Evolutionary conservation across 2,329 filamentous ascomycete genomes (phyloP).

Genomic region (Chaetomium strumarium): DNA sequence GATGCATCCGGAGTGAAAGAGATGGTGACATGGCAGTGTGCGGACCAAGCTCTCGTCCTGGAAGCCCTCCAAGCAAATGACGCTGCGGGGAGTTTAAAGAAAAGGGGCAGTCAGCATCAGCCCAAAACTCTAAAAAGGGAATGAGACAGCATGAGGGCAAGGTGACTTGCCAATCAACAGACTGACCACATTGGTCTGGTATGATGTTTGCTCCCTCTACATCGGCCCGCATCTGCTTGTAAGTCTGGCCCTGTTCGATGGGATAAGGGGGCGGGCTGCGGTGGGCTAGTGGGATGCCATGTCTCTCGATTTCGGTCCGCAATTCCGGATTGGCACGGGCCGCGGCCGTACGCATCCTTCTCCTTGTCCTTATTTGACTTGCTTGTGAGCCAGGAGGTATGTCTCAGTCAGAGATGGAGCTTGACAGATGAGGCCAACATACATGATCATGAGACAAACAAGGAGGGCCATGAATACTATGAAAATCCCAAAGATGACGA

Average conservation of each 20-base stretch:
- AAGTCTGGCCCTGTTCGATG: neutral
- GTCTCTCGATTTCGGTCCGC: no score
- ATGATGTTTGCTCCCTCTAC: neutral
- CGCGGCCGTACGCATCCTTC: neutral
- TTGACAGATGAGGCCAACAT: neutral
- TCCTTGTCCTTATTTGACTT: neutral
- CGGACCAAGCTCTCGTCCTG: slow-evolving; percentile 8
- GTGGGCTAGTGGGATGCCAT: neutral
- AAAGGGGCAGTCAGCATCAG: neutral
- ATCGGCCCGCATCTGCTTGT: slow-evolving; percentile 3
- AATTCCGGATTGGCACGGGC: neutral
- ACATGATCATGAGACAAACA: neutral
- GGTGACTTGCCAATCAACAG: slow-evolving; percentile 12
- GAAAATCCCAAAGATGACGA: neutral
- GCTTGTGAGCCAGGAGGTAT: neutral
- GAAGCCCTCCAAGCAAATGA: slow-evolving; percentile 11
- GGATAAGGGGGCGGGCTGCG: neutral
- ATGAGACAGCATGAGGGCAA: neutral
- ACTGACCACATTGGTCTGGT: slow-evolving; percentile 2
- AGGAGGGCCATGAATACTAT: neutral
- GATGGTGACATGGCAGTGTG: slow-evolving; percentile 9
- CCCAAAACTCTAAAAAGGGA: neutral
- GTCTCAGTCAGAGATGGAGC: no score
- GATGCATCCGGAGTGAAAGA: slow-evolving; percentile 15
- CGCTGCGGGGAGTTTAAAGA: slow-evolving; percentile 2